Percentiles rank a stretch among this genome's conserved stretches.
These are phyloP conservation scores for Wickerhamiella sorbophila DNA, from an alignment of 805 yeast genomes.

Conservation along the genomic window DNA sequence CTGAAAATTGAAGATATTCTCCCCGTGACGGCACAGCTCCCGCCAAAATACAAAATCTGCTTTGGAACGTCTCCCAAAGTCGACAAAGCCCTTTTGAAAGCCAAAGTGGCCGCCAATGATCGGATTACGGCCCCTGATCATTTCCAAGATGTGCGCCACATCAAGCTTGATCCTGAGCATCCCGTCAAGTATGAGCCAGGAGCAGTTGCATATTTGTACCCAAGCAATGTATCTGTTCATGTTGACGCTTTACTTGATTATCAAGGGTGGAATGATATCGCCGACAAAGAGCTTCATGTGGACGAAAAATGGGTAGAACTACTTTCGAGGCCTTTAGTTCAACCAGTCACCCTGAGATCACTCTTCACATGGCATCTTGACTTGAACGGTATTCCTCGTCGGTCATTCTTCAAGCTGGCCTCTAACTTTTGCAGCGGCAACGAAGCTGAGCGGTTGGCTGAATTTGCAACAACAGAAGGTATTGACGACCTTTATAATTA, in stretches of 20 bases:
- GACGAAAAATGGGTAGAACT: slow-evolving; percentile 23
- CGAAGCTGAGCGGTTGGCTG: slow-evolving; percentile 61
- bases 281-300: slow-evolving; percentile 42
- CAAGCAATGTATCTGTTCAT: slow-evolving; percentile 47
- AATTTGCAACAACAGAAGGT: slow-evolving; percentile 57
- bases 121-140: slow-evolving; percentile 60
- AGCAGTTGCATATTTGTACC: slow-evolving; percentile 65
- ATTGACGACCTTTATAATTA: slow-evolving; percentile 76
- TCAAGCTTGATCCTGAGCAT: slow-evolving; percentile 30
- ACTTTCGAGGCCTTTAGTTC: slow-evolving; percentile 35
- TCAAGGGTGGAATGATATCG: slow-evolving; percentile 62
- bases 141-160: slow-evolving; percentile 77
- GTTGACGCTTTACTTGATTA: slow-evolving; percentile 51
- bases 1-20: slow-evolving; percentile 21
- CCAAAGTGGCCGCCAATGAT: slow-evolving; percentile 35
- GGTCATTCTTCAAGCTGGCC: slow-evolving; percentile 60
- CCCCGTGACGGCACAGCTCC: slow-evolving; percentile 26
- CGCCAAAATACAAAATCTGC: slow-evolving; percentile 23
- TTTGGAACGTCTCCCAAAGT: neutral
- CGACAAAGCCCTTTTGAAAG: slow-evolving; percentile 21
- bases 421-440: slow-evolving; percentile 69
- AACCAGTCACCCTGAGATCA: slow-evolving; percentile 51
- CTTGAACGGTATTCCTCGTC: slow-evolving; percentile 64
- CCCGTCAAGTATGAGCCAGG: slow-evolving; percentile 47
- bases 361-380: slow-evolving; percentile 71